These are phyloP conservation scores for Fusarium nygamai DNA, from an alignment of 2,329 filamentous ascomycete species.

Conservation along the genomic window DNA sequence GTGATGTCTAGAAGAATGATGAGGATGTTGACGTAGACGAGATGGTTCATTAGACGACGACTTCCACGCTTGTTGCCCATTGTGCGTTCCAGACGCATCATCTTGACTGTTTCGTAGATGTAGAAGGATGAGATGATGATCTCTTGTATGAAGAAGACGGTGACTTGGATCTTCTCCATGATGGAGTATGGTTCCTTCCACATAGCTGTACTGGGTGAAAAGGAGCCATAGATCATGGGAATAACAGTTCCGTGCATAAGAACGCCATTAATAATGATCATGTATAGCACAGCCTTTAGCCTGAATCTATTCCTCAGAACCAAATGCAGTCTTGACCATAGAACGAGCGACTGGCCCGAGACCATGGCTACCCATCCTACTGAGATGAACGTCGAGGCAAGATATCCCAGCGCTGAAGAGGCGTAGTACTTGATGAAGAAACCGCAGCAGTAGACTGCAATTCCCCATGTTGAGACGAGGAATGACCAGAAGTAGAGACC, in stretches of 20 bases:
- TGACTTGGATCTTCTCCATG: conserved; percentile 66
- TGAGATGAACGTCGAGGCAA: conserved; percentile 35
- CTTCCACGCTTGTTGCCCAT: conserved; percentile 37
- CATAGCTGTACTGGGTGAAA: conserved; percentile 42
- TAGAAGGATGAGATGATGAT: conserved; percentile 63
- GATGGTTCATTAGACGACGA: conserved; percentile 48
- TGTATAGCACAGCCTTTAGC: conserved; percentile 60
- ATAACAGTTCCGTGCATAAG: conserved; percentile 64
- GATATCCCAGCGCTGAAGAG: conserved; percentile 28
- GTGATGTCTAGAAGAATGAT: conserved; percentile 58
- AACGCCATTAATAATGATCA: conserved; percentile 66
- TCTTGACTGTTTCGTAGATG: conserved; percentile 61
- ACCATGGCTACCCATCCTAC: conserved; percentile 59
- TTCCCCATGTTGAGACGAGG: conserved; percentile 47
- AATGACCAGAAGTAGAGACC: conserved; percentile 55
- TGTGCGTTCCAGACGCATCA: conserved; percentile 56
- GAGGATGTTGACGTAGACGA: conserved; percentile 57
- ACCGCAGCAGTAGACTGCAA: conserved; percentile 53
- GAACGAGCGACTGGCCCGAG: conserved; percentile 68
- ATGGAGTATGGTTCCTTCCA: conserved; percentile 52
- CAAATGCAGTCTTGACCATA: conserved; percentile 71
- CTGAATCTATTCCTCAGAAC: conserved; percentile 61
- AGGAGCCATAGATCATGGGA: conserved; percentile 64
- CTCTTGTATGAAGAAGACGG: conserved; percentile 66
- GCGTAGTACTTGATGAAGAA: conserved; percentile 55